Percentiles rank a stretch among this genome's conserved stretches.
These are phyloP conservation scores for Pseudogymnoascus sp. DNA, from an alignment of 2,329 filamentous ascomycete genomes.

Conservation along the genomic window DNA sequence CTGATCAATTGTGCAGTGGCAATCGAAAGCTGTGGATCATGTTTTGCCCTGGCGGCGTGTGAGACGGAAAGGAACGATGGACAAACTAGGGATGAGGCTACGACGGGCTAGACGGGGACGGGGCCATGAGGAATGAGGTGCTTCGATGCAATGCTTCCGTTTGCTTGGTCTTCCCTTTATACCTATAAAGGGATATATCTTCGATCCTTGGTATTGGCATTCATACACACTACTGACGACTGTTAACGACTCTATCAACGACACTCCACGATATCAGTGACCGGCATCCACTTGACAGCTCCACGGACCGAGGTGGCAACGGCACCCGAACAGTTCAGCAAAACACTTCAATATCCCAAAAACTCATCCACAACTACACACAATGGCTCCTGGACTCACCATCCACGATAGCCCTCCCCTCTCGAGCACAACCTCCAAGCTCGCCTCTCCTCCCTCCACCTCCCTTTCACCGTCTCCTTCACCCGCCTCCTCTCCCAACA, in stretches of 20 bases:
- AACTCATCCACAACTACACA: not conserved
- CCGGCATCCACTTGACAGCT: not conserved
- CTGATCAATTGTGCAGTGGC: not conserved
- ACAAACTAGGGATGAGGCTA: not conserved
- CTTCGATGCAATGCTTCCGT: not conserved
- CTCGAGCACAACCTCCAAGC: conserved; percentile 1
- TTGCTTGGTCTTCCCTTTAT: not conserved
- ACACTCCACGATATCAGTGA: not conserved
- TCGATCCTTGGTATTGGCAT: not conserved
- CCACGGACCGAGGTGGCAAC: not conserved
- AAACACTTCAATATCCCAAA: not conserved
- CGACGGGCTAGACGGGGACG: not conserved
- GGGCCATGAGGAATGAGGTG: not conserved
- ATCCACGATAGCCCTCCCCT: not conserved
- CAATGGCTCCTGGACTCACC: not conserved
- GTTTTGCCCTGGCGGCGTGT: not conserved
- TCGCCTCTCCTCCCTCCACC: not conserved
- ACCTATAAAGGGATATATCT: conserved; percentile 2
- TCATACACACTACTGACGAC: not conserved
- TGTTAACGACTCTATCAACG: not conserved
- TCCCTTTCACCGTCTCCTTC: not conserved
- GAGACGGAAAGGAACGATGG: not conserved
- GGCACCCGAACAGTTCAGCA: not conserved
- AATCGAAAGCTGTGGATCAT: not conserved
- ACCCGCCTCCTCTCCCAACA: not conserved